Conservation (phyloP, 176 grass and related monocot genomes). For the Avena eriantha region DNA sequence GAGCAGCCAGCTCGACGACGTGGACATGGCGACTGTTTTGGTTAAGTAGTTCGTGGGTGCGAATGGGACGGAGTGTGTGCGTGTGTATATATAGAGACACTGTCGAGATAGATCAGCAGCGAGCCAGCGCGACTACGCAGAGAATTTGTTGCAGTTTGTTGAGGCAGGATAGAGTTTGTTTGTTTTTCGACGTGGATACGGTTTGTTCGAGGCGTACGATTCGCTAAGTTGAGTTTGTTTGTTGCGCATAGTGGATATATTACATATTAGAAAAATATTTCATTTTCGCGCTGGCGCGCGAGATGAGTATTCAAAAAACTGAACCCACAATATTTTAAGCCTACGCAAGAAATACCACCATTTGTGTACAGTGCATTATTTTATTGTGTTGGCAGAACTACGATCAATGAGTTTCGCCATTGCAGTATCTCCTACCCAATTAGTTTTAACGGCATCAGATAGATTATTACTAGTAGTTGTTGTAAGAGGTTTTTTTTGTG, state of each 20-base stretch:
- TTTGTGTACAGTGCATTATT: too few relatives aligned
- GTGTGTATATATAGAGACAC: neutral
- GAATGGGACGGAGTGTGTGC: neutral
- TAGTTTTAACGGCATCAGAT: too few relatives aligned
- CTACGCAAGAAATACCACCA: too few relatives aligned
- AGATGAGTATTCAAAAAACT: too few relatives aligned
- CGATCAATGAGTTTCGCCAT: too few relatives aligned
- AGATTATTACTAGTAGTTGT: too few relatives aligned
- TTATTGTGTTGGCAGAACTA: too few relatives aligned
- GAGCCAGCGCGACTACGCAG: neutral
- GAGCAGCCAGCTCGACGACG: constrained; percentile 4
- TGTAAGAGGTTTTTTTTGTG: too few relatives aligned
- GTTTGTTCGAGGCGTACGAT: neutral
- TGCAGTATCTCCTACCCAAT: too few relatives aligned
- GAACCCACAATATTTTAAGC: too few relatives aligned
- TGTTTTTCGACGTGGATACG: neutral
- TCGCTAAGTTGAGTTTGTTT: neutral
- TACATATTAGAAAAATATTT: too few relatives aligned
- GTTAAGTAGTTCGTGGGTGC: neutral
- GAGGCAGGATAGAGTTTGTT: constrained; percentile 22
- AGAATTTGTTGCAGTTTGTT: neutral
- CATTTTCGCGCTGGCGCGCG: too few relatives aligned
- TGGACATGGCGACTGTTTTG: neutral
- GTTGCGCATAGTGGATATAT: neutral
- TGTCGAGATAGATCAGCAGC: neutral